Evolutionary conservation across 2,329 filamentous ascomycete genomes (phyloP).

Genomic region (Talaromyces sp.): DNA sequence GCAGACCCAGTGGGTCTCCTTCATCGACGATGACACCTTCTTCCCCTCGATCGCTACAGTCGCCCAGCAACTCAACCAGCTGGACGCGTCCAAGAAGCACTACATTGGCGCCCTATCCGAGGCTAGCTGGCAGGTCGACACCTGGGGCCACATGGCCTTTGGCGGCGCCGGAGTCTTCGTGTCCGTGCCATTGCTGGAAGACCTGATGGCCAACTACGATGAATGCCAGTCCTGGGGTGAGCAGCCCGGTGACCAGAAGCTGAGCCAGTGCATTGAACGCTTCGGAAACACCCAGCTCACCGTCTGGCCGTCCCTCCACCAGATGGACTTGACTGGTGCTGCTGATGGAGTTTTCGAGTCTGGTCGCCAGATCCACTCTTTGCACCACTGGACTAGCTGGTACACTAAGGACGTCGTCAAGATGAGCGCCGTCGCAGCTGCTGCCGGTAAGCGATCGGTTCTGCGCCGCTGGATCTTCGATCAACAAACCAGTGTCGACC

Average conservation of each 20-base stretch:
- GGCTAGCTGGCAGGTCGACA: slow-evolving; percentile 39
- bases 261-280: slow-evolving; percentile 37
- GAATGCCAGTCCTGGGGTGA: slow-evolving; percentile 39
- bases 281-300: slow-evolving; percentile 35
- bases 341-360: slow-evolving; percentile 40
- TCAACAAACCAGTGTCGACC: slow-evolving; percentile 32
- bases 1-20: slow-evolving; percentile 37
- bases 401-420: slow-evolving; percentile 41
- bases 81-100: slow-evolving; percentile 35
- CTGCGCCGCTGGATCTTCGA: slow-evolving; percentile 42
- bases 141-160: slow-evolving; percentile 40
- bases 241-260: slow-evolving; percentile 40
- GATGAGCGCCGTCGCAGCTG: slow-evolving; percentile 37
- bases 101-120: slow-evolving; percentile 41
- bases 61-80: slow-evolving; percentile 33
- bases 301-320: slow-evolving; percentile 37
- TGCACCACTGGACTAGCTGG: slow-evolving; percentile 43
- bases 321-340: slow-evolving; percentile 40
- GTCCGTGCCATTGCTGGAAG: slow-evolving; percentile 35
- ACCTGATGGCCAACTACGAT: slow-evolving; percentile 33
- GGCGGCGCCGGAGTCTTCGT: slow-evolving; percentile 42
- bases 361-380: slow-evolving; percentile 36
- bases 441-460: slow-evolving; percentile 35
- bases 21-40: slow-evolving; percentile 42
- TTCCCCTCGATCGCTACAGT: slow-evolving; percentile 33